These are phyloP conservation scores for Naganishia vishniacii DNA, from an alignment of 768 basidiomycete genomes.

Conservation along the genomic window DNA sequence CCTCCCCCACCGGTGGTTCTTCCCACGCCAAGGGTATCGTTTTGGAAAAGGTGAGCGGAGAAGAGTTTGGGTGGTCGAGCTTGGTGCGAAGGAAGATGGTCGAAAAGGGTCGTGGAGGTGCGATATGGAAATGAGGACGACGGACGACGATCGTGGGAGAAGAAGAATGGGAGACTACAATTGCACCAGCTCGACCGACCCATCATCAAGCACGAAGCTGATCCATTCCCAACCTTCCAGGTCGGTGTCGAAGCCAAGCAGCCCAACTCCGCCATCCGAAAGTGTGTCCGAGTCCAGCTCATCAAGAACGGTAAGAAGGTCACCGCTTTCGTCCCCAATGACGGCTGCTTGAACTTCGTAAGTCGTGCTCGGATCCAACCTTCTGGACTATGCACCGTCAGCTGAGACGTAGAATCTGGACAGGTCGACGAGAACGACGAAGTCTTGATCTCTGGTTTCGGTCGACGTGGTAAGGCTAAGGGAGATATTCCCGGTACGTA, in stretches of 20 bases:
- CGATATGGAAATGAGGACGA: too few species aligned
- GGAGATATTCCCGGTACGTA: constrained; percentile 84
- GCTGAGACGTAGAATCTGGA: background rate
- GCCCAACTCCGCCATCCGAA: constrained; percentile 99
- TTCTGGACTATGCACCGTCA: constrained; percentile 58
- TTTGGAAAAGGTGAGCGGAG: constrained; percentile 69
- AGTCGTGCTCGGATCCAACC: constrained; percentile 11
- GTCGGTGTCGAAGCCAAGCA: constrained; percentile 99
- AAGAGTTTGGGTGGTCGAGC: background rate
- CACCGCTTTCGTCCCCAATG: constrained; percentile 90
- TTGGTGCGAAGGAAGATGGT: background rate
- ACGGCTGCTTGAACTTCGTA: constrained; percentile 49
- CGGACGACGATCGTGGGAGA: too few species aligned
- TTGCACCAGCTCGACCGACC: constrained; percentile 1
- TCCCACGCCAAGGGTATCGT: constrained; percentile 99
- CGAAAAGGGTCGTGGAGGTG: too few species aligned
- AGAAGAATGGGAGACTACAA: background rate
- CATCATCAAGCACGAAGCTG: too few species aligned
- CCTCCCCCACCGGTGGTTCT: constrained; percentile 96
- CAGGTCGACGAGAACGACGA: constrained; percentile 97
- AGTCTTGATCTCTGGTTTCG: constrained; percentile 99
- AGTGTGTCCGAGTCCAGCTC: constrained; percentile 98
- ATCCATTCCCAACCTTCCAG: constrained; percentile 27
- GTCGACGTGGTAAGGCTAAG: constrained; percentile 99
- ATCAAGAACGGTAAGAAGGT: constrained; percentile 99